Base-by-base conservation (phyloP, 1,284 basidiomycete species). In the Rhodotorula sp. region DNA sequence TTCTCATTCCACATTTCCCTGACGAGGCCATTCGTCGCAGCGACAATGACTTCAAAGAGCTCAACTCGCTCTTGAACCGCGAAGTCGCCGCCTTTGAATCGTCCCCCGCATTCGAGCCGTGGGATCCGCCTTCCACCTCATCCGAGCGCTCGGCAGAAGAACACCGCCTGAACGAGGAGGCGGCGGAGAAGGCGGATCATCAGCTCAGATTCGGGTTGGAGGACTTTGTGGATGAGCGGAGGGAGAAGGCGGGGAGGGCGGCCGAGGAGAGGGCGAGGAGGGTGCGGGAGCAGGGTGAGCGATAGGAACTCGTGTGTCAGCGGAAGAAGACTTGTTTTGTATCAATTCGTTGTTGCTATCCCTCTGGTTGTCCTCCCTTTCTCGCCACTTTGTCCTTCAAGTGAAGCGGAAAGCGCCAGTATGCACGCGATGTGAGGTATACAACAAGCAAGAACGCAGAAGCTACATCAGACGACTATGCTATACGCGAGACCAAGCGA, bases 31-130 rank as follows among this genome's bases (percentile, higher is more conserved):
- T 32, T 55, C 56, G n/a, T 52, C 22, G 34, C 56, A 53, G 61
- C 52, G 61, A 64, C 58, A 58, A 62, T 32, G 60, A 87, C 87
- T 90, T 91, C 80, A 91, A 90, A 76, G 84, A 86, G 67, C 82
- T 91, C 20, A 90, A 90, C 77, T 90, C 89, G 1, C 82, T 84
- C 64, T 84, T 91, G 4, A 90, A 90, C 77, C 84, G 85, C 22
- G 88, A 91, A 76, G 87, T 91, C 2, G 82, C 82, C 2, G 86
- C 86, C 72, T 90, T 85, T 66, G 90, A 91, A 79, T 80, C 29
- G 77, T 24, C 39, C 20, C 59, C 64, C 24, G 52, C 55, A 20
- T 67, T 73, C 29, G 66, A 79, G 22, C 55, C 70, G 29, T 65
- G 59, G 60, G 55, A 62, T 15, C 65, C 65, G 17, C 29, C 53